phyloP scores from a whole-genome alignment of 2,329 filamentous ascomycete genomes.

The Achaetomium macrosporum region DNA sequence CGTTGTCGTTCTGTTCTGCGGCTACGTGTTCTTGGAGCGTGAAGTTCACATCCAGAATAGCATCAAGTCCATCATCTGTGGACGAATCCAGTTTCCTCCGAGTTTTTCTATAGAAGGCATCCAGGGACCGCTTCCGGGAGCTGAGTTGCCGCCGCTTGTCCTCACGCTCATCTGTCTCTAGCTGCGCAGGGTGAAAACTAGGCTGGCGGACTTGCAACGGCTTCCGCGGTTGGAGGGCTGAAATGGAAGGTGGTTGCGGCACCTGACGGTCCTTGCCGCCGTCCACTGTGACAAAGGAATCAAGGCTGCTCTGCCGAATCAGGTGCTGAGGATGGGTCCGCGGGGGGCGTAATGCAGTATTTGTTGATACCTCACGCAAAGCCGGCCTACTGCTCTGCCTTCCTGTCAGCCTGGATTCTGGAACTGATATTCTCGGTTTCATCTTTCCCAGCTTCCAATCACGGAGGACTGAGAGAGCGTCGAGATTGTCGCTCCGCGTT shows the following conservation, averaged over 20 bases:
- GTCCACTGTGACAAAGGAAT: slow-evolving; percentile 12
- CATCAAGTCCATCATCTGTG: slow-evolving; percentile 4
- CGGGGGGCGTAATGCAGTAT: slow-evolving; percentile 10
- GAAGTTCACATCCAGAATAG: slow-evolving; percentile 6
- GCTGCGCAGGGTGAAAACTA: slow-evolving; percentile 45
- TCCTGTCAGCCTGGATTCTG: slow-evolving; percentile 4
- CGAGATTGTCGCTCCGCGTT: slow-evolving; percentile 54
- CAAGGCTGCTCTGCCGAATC: slow-evolving; percentile 13
- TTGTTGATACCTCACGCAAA: slow-evolving; percentile 22
- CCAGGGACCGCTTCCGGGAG: slow-evolving; percentile 48
- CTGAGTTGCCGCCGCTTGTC: slow-evolving; percentile 39
- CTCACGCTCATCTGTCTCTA: slow-evolving; percentile 43
- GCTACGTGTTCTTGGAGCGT: neutral
- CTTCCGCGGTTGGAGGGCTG: slow-evolving; percentile 12
- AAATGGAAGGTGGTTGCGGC: neutral
- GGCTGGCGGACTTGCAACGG: slow-evolving; percentile 12
- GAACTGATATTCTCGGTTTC: slow-evolving; percentile 29
- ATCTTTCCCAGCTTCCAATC: slow-evolving; percentile 53
- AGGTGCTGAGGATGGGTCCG: slow-evolving; percentile 12
- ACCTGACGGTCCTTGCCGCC: neutral
- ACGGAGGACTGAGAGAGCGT: slow-evolving; percentile 47
- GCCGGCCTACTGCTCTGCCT: slow-evolving; percentile 21
- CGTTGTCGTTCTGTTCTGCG: neutral
- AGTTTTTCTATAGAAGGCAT: slow-evolving; percentile 46
- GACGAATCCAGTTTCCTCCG: slow-evolving; percentile 24